A percentile compares a stretch with the other conserved stretches of the same genome.
phyloP scores from a whole-genome alignment of 2,329 filamentous ascomycete genomes.

The Karstenula rhodostoma region DNA sequence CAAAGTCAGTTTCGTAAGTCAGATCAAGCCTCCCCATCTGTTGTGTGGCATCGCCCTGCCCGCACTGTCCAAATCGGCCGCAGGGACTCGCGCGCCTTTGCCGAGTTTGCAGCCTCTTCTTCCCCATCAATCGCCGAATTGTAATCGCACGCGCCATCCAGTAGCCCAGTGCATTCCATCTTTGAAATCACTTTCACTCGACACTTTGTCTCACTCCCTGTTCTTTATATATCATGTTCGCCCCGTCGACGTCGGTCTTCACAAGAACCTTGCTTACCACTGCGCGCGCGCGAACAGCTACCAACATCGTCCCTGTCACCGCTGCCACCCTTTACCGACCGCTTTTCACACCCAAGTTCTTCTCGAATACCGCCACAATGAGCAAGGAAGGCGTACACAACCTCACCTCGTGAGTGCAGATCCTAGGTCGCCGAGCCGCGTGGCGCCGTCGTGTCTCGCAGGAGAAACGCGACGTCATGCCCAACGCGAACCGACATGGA shows the following conservation, averaged over 20 bases:
- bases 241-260: conserved; percentile 41
- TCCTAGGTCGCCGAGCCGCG: conserved; percentile 4
- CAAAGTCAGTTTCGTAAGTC: conserved; percentile 35
- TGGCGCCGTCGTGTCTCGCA: conserved; percentile 26
- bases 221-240: conserved; percentile 52
- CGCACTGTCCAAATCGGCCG: conserved; percentile 19
- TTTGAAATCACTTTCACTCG: conserved; percentile 42
- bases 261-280: conserved; percentile 55
- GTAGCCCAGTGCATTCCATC: conserved; percentile 44
- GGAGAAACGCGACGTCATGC: neutral
- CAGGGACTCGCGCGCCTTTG: conserved; percentile 39
- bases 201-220: conserved; percentile 15
- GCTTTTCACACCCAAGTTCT: conserved; percentile 47
- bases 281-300: conserved; percentile 47
- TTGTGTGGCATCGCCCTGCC: neutral
- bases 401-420: conserved; percentile 52
- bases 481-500: neutral
- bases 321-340: conserved; percentile 43
- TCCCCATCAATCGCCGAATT: conserved; percentile 28
- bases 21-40: conserved; percentile 13
- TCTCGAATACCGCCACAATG: conserved; percentile 54
- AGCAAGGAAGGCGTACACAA: conserved; percentile 60
- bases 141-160: conserved; percentile 34
- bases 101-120: conserved; percentile 30
- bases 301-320: conserved; percentile 34